phyloP scores from a whole-genome alignment of 2,329 filamentous ascomycete genomes.

The Apiospora arundinis region DNA sequence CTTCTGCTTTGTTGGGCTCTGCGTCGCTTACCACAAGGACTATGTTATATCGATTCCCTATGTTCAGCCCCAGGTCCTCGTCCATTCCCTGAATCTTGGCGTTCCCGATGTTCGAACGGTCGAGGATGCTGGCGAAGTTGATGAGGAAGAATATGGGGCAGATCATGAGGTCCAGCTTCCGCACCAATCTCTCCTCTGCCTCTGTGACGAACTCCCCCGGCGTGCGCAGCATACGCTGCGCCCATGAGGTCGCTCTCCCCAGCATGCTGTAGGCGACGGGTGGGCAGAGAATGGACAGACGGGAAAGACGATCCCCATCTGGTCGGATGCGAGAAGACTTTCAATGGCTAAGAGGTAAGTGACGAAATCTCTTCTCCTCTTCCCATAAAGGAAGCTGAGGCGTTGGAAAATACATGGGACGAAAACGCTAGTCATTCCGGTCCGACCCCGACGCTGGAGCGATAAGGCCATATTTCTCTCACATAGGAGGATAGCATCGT shows the following conservation, averaged over 20 bases:
- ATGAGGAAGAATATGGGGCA: slow-evolving; percentile 49
- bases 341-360: neutral
- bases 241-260: neutral
- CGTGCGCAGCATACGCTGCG: neutral
- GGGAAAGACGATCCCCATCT: neutral
- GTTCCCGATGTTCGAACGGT: slow-evolving; percentile 41
- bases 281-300: neutral
- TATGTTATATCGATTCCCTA: slow-evolving; percentile 38
- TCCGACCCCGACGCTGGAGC: neutral
- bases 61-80: slow-evolving; percentile 37
- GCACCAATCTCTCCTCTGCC: slow-evolving; percentile 44
- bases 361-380: neutral
- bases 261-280: neutral
- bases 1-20: no score
- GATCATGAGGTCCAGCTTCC: slow-evolving; percentile 50
- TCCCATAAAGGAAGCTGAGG: neutral
- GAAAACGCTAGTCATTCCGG: neutral
- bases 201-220: slow-evolving; percentile 15
- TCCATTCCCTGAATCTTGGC: slow-evolving; percentile 40
- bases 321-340: no score
- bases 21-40: neutral
- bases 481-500: neutral
- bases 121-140: slow-evolving; percentile 34
- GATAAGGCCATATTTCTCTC: neutral
- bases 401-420: neutral